phyloP scores from a whole-genome alignment of 805 yeast species.

The Candida maltosa region DNA sequence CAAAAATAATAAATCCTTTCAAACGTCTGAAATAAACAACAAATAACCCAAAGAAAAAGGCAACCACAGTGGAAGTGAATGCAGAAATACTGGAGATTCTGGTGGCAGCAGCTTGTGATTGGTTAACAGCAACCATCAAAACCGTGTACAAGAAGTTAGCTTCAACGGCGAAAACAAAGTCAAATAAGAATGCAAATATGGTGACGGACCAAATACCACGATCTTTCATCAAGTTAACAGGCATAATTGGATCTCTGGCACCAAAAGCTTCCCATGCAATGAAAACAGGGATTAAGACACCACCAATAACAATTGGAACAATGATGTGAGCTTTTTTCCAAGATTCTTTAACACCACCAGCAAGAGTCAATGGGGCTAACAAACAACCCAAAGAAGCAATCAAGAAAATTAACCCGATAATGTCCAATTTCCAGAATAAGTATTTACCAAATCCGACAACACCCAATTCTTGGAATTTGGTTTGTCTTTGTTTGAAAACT shows the following conservation, averaged over 20 bases:
- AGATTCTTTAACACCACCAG: slow-evolving; percentile 54
- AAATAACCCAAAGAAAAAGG: slow-evolving; percentile 55
- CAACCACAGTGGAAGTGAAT: slow-evolving; percentile 61
- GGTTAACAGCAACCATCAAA: slow-evolving; percentile 59
- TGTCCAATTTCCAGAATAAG: slow-evolving; percentile 62
- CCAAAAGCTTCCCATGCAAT: slow-evolving; percentile 54
- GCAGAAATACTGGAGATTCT: slow-evolving; percentile 62
- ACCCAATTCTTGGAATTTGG: slow-evolving; percentile 33
- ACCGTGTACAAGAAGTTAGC: slow-evolving; percentile 68
- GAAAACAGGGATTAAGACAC: slow-evolving; percentile 56
- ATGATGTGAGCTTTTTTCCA: slow-evolving; percentile 65
- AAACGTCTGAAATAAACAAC: slow-evolving; percentile 48
- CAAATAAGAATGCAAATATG: slow-evolving; percentile 52
- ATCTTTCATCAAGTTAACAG: slow-evolving; percentile 56
- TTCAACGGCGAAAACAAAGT: slow-evolving; percentile 67
- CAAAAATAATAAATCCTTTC: slow-evolving; percentile 59
- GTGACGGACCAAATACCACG: slow-evolving; percentile 76
- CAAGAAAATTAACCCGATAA: slow-evolving; percentile 57
- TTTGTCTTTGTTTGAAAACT: slow-evolving; percentile 35
- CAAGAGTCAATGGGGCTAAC: slow-evolving; percentile 70
- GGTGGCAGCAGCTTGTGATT: slow-evolving; percentile 59
- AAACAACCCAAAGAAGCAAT: slow-evolving; percentile 59
- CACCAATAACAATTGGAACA: slow-evolving; percentile 69
- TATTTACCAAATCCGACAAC: slow-evolving; percentile 27
- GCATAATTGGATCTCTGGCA: slow-evolving; percentile 63